Evolutionary conservation across 228 moss, liverwort and hornwort genomes (phyloP), one percentile per base, ranked within the genome.

Genomic region (Sphagnum fallax): DNA sequence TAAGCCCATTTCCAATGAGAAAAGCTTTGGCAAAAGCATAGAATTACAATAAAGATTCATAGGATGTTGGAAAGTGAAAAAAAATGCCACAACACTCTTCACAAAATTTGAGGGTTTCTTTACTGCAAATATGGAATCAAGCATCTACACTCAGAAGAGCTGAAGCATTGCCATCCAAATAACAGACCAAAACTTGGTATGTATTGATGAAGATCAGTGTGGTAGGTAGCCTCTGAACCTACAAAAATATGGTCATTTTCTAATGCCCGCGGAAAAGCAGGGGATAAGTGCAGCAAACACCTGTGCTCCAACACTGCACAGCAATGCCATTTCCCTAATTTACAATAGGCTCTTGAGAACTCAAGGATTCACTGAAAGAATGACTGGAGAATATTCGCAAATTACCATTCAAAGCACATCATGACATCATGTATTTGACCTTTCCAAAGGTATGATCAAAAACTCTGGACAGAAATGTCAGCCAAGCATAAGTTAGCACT

Each of bases 241-340:
- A 80, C 51, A 71, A 63, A 69, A 80, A 74, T 55, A 80, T 58
- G 53, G 76, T 18, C 60, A 80, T 80, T 64, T 80, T 76, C 72
- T 78, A 76, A 72, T 87, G 83, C 72, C 87, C 83, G 65, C 89
- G 88, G 65, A 96, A 96, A 71, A 96, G 52, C 47, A 96, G 80
- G 64, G 95, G 95, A 71, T 96, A 96, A 52, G 88, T 86, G 81
- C 95, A 89, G 77, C 88, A 96, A 51, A 92, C 67, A 65, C 95
- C 92, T 64, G 84, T 84, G 79, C 89, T 96, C 95, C 95, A 96
- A 74, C 91, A 96, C 95, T 92, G 95, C 84, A 87, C 75, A 82
- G 55, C 12, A 55, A 12, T 1, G 1, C 1, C 8, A 8, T 12
- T 55, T 4, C 12, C 55, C 8, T 12, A 55, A 8, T 55, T 55